These are phyloP conservation scores for Ogataea philodendri DNA, from an alignment of 805 yeast species.

Conservation along the genomic window DNA sequence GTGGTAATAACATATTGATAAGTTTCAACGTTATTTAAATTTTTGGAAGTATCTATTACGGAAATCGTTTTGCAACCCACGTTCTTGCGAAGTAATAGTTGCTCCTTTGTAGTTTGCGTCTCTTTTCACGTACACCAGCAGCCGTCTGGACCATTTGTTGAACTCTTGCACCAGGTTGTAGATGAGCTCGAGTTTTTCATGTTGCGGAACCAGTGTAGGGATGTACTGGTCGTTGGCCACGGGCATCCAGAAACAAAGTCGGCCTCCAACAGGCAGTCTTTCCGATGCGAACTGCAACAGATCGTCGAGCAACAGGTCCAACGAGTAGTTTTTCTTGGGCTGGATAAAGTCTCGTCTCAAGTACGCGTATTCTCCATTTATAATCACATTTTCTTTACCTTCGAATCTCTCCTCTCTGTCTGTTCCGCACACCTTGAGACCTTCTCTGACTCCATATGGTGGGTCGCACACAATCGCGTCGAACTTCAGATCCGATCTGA, in stretches of 20 bases:
- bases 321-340: conserved; percentile 86
- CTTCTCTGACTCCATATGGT: conserved; percentile 96
- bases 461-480: conserved; percentile 94
- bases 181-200: conserved; percentile 64
- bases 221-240: conserved; percentile 79
- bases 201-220: conserved; percentile 70
- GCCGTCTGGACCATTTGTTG: conserved; percentile 88
- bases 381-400: conserved; percentile 71
- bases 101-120: conserved; percentile 48
- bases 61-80: conserved; percentile 55
- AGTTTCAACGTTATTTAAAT: conserved; percentile 35
- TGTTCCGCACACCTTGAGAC: conserved; percentile 89
- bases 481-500: conserved; percentile 57
- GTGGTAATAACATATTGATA: conserved; percentile 18
- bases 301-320: conserved; percentile 76
- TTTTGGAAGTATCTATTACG: conserved; percentile 76
- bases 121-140: conserved; percentile 75
- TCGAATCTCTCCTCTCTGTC: conserved; percentile 54
- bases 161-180: conserved; percentile 83
- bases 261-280: conserved; percentile 69
- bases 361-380: conserved; percentile 77
- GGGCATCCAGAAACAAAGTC: conserved; percentile 97
- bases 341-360: conserved; percentile 81
- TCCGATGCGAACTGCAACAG: conserved; percentile 68
- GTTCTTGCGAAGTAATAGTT: conserved; percentile 41